These are phyloP conservation scores for Corynascus novoguineensis DNA, from an alignment of 495 filamentous ascomycete species.

Conservation along the genomic window DNA sequence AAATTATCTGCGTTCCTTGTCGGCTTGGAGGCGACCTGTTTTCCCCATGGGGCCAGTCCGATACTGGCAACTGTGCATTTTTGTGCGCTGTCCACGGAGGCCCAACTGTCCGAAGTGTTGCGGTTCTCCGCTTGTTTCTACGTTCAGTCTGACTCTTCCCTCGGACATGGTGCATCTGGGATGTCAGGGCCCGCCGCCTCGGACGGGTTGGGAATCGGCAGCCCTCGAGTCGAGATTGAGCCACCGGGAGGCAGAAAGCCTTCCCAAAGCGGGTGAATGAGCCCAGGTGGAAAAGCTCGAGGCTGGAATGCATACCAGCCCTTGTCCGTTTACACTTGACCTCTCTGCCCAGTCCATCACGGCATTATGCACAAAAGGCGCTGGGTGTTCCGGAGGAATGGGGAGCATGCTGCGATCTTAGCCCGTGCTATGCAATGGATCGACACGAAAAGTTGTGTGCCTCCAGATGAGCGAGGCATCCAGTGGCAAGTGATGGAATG, in stretches of 20 bases:
- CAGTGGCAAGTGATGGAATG: slow-evolving; percentile 8
- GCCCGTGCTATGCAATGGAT: slow-evolving; percentile 12
- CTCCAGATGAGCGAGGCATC: slow-evolving; percentile 11
- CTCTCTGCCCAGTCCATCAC: slow-evolving; percentile 19
- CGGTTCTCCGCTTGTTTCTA: slow-evolving; percentile 1
- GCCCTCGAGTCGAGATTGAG: not conserved
- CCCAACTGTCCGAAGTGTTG: not conserved
- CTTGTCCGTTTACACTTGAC: not conserved
- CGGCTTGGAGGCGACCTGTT: slow-evolving; percentile 18
- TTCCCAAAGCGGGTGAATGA: not conserved
- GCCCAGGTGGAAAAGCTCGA: not conserved
- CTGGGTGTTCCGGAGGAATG: slow-evolving; percentile 3
- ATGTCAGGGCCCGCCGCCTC: not conserved
- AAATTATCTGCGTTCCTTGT: slow-evolving; percentile 29
- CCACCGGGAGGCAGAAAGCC: not conserved
- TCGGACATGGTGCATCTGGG: not conserved
- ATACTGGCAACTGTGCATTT: slow-evolving; percentile 8
- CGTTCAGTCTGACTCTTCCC: not conserved
- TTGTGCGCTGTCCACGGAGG: slow-evolving; percentile 15
- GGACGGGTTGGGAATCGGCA: not conserved
- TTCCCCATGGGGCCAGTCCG: slow-evolving; percentile 12
- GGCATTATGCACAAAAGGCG: slow-evolving; percentile 5
- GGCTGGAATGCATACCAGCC: not conserved
- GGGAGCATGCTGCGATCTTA: slow-evolving; percentile 9
- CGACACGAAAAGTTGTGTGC: not conserved